These are phyloP conservation scores for Peterozyma xylosa DNA, from an alignment of 805 yeast genomes.

Conservation along the genomic window DNA sequence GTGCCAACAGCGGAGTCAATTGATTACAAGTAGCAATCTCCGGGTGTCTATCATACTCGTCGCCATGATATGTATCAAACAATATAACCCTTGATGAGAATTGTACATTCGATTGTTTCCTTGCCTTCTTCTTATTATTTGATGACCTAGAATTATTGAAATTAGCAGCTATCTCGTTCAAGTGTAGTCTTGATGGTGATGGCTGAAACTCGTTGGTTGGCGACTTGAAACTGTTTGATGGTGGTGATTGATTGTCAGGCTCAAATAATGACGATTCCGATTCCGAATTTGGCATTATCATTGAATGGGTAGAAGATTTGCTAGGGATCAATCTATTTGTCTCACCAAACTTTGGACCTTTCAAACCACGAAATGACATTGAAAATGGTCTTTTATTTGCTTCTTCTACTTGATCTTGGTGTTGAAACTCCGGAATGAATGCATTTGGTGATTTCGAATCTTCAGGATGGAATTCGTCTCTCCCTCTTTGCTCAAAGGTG, in stretches of 20 bases:
- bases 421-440: neutral
- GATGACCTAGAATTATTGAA: too few relatives aligned
- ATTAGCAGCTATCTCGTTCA: neutral
- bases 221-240: conserved; percentile 14
- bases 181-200: conserved; percentile 6
- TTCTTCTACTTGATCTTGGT: neutral
- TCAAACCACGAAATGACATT: conserved; percentile 56
- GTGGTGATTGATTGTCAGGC: neutral
- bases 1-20: conserved; percentile 80
- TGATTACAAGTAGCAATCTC: conserved; percentile 90
- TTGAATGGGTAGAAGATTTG: conserved; percentile 15
- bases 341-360: conserved; percentile 47
- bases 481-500: neutral
- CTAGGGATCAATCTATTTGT: conserved; percentile 24
- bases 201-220: conserved; percentile 5
- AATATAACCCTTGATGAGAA: conserved; percentile 80
- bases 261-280: neutral
- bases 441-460: neutral
- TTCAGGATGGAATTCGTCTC: neutral
- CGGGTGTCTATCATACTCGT: conserved; percentile 88
- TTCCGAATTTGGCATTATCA: conserved; percentile 22
- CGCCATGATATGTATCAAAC: conserved; percentile 76
- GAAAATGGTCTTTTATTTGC: conserved; percentile 27
- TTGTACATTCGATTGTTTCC: conserved; percentile 27
- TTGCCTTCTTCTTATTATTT: neutral